Evolutionary conservation across 139 green algal genomes (phyloP).

Genomic region (Trebouxia sp.): DNA sequence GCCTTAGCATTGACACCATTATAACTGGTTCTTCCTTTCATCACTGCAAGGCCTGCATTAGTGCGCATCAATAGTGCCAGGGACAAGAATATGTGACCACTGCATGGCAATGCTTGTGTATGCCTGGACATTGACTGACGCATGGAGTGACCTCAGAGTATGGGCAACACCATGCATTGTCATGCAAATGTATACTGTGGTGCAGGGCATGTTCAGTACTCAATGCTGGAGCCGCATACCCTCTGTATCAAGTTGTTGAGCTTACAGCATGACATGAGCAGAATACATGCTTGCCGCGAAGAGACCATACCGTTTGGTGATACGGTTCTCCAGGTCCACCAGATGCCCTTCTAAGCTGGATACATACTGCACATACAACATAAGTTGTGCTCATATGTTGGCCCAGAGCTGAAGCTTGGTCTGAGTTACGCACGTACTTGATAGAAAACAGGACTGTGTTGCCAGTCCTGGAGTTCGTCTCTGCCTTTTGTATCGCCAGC

Average conservation of each 20-base stretch:
- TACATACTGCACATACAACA: slow-evolving; percentile 47
- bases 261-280: neutral
- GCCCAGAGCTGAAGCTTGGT: neutral
- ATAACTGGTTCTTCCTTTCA: no score
- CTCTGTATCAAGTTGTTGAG: no score
- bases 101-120: no score
- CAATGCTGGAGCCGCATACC: no score
- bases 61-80: no score
- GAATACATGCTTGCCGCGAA: neutral
- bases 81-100: no score
- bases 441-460: slow-evolving; percentile 49
- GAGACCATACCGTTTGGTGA: slow-evolving; percentile 19
- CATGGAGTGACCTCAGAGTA: no score
- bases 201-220: neutral
- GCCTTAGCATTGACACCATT: no score
- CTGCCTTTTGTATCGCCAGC: slow-evolving; percentile 33
- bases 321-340: slow-evolving; percentile 32
- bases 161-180: no score
- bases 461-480: slow-evolving; percentile 44
- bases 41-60: no score
- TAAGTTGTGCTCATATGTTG: neutral
- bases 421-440: slow-evolving; percentile 36
- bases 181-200: no score
- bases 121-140: no score
- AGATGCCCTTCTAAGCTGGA: slow-evolving; percentile 53